Percentiles rank a stretch among this genome's conserved stretches.
phyloP scores from a whole-genome alignment of 495 filamentous ascomycete genomes.

The Patellaria atrata region DNA sequence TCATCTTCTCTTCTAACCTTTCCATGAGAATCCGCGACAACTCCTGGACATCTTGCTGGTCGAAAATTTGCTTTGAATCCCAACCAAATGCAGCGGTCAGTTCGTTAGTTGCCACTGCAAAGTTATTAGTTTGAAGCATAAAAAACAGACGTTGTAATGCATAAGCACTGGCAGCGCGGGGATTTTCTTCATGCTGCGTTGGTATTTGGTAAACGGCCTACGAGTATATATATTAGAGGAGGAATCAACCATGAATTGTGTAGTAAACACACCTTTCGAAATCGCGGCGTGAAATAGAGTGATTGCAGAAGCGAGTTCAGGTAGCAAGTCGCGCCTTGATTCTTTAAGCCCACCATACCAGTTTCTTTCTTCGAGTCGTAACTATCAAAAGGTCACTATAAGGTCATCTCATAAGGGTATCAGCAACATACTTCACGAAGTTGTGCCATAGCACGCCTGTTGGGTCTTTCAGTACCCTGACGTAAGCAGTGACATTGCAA shows the following conservation, averaged over 20 bases:
- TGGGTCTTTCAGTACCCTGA: constrained; percentile 88
- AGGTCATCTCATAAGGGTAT: not conserved
- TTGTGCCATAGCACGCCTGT: constrained; percentile 99
- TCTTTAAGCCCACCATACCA: constrained; percentile 90
- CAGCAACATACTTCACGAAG: constrained; percentile 61
- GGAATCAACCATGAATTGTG: not conserved
- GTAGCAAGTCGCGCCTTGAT: constrained; percentile 97
- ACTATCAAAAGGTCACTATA: constrained; percentile 26
- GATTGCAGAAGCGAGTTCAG: constrained; percentile 95
- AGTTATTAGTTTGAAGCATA: constrained; percentile 68
- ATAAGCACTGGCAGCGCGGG: constrained; percentile 73
- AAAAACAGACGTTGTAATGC: constrained; percentile 90
- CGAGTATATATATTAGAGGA: not conserved
- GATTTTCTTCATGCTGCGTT: constrained; percentile 62
- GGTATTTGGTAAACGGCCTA: constrained; percentile 94
- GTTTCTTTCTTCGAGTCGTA: constrained; percentile 99
- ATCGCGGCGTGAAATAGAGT: constrained; percentile 91
- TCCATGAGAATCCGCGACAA: constrained; percentile 94
- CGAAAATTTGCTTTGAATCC: constrained; percentile 96
- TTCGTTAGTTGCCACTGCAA: constrained; percentile 77
- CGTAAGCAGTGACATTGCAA: constrained; percentile 81
- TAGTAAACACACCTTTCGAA: constrained; percentile 61
- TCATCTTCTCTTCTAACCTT: constrained; percentile 91
- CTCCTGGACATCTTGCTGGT: constrained; percentile 98
- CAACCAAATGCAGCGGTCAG: constrained; percentile 93